Evolutionary conservation across 305 asterid genomes (phyloP).

Genomic region (Stenogyne calaminthoides): DNA sequence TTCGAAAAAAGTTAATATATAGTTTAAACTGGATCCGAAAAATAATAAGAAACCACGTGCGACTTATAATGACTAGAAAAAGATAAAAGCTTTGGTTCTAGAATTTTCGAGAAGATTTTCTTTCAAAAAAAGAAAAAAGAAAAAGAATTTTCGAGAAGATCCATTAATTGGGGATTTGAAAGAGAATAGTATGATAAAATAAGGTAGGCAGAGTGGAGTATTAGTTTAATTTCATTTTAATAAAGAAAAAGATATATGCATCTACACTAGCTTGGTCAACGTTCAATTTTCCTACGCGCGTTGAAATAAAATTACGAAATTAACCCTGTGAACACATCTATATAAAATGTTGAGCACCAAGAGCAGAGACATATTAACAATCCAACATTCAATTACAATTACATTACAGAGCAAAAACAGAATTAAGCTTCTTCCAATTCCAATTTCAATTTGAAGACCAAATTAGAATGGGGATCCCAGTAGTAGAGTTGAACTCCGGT

Average conservation of each 20-base stretch:
- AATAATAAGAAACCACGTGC: no score
- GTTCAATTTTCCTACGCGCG: neutral
- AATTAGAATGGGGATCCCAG: neutral
- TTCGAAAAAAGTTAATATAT: no score
- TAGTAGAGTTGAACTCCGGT: neutral
- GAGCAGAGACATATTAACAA: neutral
- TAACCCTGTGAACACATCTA: neutral
- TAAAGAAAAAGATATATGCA: no score
- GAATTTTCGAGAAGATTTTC: no score
- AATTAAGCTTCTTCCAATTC: neutral
- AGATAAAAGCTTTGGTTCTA: no score
- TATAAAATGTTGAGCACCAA: neutral
- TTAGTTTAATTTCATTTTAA: no score
- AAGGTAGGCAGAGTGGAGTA: neutral
- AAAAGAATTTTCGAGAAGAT: no score
- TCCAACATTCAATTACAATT: neutral
- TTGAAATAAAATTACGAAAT: neutral
- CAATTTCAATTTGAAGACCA: conserved; percentile 5
- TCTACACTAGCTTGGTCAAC: neutral
- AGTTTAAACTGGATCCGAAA: no score
- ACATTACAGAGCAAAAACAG: neutral
- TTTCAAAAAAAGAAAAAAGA: no score
- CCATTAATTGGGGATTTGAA: no score
- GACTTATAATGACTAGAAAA: no score
- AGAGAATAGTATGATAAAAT: no score